Base-by-base conservation (phyloP, 2,329 filamentous ascomycete genomes). In the Scopulariopsis brevicaulis region DNA sequence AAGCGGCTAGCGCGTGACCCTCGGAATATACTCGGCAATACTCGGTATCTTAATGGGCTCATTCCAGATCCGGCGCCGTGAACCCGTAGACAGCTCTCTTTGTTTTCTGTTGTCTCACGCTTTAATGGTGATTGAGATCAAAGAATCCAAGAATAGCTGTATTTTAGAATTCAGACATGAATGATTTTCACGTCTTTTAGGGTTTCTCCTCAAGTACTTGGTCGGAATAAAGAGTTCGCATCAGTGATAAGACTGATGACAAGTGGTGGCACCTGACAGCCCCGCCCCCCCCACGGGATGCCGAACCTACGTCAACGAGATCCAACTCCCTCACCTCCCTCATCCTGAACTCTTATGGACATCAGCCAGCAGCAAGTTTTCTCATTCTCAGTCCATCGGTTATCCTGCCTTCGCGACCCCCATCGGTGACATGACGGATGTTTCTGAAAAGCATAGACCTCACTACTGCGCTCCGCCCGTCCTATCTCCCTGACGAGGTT, bases 401-500 rank as follows among this genome's bases (percentile, higher is more conserved):
- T 40, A 40, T 40, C 37, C 10, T 10, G 20, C n/a, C n/a, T 20
- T 50, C 5, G 22, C 12, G 46, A 50, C 1, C 46, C 8, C 2
- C 22, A 3, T 22, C n/a, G 12, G 46, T 50, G 75, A 74, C 70
- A 78, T 82, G 77, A 87, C 90, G 89, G 80, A 97, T 97, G 93
- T 96, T 96, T 83, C 81, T 96, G 80, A 93, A 95, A 80, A 85
- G 88, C 66, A 82, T 97, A 71, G 93, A 99, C 75, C 83, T 99
- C 68, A 99, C 94, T 59, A 96, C 93, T 76, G 94, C 94, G 69
- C 83, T 96, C 69, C 89, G 94, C 79, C 94, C 94, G 66, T 88
- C 87, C 61, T 87, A 96, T 70, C 82, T 96, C 64, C 88, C 90
- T 68, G 94, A 96, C 78, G 94, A 99, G 81, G 88, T 90, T 65